Evolutionary conservation across 2,329 filamentous ascomycete genomes (phyloP).

Genomic region (Aspergillus floridensis): DNA sequence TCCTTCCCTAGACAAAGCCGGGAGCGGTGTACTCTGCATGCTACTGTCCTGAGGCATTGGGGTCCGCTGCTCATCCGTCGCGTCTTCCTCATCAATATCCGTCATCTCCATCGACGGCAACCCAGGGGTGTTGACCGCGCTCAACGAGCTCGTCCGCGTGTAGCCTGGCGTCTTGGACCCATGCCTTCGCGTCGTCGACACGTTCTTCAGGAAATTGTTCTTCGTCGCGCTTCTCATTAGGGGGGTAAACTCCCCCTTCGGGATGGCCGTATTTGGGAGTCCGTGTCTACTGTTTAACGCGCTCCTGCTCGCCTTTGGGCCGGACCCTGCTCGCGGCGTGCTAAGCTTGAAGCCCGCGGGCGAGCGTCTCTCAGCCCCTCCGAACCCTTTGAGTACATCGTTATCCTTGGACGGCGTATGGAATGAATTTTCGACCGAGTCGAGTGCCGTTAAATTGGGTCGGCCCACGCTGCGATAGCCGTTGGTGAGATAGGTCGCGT

Average conservation of each 20-base stretch:
- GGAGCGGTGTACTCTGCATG: conserved; percentile 76
- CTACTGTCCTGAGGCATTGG: conserved; percentile 77
- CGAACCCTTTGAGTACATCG: conserved; percentile 72
- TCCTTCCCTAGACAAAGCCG: conserved; percentile 63
- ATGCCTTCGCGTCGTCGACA: conserved; percentile 59
- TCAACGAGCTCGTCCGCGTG: conserved; percentile 59
- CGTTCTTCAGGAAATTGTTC: conserved; percentile 57
- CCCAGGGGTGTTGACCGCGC: conserved; percentile 70
- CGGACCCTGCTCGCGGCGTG: conserved; percentile 72
- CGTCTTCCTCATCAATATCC: conserved; percentile 60
- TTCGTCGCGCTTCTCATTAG: conserved; percentile 77
- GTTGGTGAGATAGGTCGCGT: conserved; percentile 75
- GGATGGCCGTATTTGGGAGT: conserved; percentile 57
- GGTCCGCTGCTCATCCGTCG: conserved; percentile 67
- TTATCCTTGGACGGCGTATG: conserved; percentile 73
- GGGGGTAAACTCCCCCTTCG: conserved; percentile 82
- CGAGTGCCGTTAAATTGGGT: conserved; percentile 54
- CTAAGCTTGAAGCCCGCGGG: conserved; percentile 58
- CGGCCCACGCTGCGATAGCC: conserved; percentile 55
- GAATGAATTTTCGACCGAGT: conserved; percentile 86
- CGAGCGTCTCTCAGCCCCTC: conserved; percentile 53
- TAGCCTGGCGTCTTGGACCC: conserved; percentile 67
- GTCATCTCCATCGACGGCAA: conserved; percentile 73
- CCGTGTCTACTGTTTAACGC: conserved; percentile 70
- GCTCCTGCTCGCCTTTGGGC: conserved; percentile 35